Evolutionary conservation across 1,284 basidiomycete genomes (phyloP).

Genomic region (Tylopilus sp.): DNA sequence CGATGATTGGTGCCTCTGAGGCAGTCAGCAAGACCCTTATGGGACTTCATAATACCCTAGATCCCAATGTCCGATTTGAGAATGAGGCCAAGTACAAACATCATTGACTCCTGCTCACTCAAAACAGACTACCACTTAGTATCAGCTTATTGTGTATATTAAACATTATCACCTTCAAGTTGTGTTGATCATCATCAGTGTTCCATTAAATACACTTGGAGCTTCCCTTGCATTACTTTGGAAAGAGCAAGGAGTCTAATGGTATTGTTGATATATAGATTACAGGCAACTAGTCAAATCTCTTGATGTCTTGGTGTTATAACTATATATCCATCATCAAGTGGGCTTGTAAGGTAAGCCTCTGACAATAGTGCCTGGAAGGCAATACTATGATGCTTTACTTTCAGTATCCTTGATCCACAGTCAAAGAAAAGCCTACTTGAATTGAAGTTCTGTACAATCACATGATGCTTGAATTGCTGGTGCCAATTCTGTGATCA

Average conservation of each 20-base stretch:
- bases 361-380: conserved; percentile 24
- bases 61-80: conserved; percentile 73
- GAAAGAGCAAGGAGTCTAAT: background rate
- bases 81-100: conserved; percentile 88
- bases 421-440: conserved; percentile 14
- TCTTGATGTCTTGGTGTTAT: conserved; percentile 27
- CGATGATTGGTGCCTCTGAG: conserved; percentile 95
- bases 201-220: background rate
- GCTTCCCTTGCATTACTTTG: background rate
- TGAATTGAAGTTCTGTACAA: conserved; percentile 24
- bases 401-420: background rate
- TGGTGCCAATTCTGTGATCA: conserved; percentile 15
- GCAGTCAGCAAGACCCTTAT: conserved; percentile 93
- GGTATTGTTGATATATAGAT: background rate
- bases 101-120: conserved; percentile 37
- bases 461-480: conserved; percentile 9
- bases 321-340: conserved; percentile 29
- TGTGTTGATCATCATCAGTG: background rate
- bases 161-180: conserved; percentile 5
- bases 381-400: conserved; percentile 13
- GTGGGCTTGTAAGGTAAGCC: conserved; percentile 32
- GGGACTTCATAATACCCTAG: conserved; percentile 85
- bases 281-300: background rate
- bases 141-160: conserved; percentile 16
- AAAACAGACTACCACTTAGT: conserved; percentile 20